Evolutionary conservation across 208 protist species (phyloP).

Genomic region (Trypanosoma avium): DNA sequence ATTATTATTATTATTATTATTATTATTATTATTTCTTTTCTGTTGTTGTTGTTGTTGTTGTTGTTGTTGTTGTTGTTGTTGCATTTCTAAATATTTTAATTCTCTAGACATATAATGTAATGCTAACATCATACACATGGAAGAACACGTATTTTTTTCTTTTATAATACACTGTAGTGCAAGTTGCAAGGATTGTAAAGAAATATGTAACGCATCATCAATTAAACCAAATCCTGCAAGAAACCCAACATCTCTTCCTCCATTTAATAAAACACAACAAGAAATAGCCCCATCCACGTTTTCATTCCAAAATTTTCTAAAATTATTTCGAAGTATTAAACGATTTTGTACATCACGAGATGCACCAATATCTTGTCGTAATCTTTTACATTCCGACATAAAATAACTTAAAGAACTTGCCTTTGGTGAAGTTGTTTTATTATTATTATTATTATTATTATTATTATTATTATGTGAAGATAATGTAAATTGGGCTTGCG

Average conservation of each 20-base stretch:
- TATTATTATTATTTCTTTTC: not conserved
- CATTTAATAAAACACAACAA: constrained; percentile 51
- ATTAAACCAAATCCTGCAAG: constrained; percentile 59
- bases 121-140: constrained; percentile 42
- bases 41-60: not conserved
- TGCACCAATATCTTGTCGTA: constrained; percentile 41
- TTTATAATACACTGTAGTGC: constrained; percentile 34
- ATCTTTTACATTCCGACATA: constrained; percentile 47
- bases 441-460: too few species aligned
- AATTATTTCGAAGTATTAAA: constrained; percentile 29
- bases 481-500: not conserved
- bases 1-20: not conserved
- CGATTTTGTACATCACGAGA: constrained; percentile 33
- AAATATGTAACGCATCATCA: constrained; percentile 55
- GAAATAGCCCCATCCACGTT: constrained; percentile 54
- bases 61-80: not conserved
- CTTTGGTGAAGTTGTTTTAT: not conserved
- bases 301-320: constrained; percentile 55
- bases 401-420: constrained; percentile 58
- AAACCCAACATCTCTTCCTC: constrained; percentile 67
- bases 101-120: constrained; percentile 71
- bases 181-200: constrained; percentile 31
- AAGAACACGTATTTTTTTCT: constrained; percentile 36
- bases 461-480: too few species aligned
- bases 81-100: constrained; percentile 37